Conservation (phyloP, 345 rosid species). For the Eucalyptus polybractea region DNA sequence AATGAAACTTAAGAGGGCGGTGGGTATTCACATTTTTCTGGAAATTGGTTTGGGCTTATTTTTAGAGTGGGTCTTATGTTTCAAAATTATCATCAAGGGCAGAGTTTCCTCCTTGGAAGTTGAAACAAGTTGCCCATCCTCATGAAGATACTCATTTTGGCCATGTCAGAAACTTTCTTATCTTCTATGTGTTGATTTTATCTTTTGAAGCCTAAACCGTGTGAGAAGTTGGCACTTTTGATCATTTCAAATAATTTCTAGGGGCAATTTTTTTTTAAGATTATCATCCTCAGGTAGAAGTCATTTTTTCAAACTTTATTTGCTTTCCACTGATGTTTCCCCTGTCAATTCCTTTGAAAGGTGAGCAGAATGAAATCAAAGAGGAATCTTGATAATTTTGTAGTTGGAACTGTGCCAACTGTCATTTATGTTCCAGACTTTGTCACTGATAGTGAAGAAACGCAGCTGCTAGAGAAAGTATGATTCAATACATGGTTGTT, state of each 20-base stretch:
- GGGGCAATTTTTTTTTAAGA: background rate
- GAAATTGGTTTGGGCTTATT: background rate
- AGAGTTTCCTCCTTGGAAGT: background rate
- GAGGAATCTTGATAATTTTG: conserved; percentile 18
- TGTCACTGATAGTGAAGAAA: conserved; percentile 43
- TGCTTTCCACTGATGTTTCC: background rate
- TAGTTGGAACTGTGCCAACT: conserved; percentile 56
- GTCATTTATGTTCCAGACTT: conserved; percentile 56
- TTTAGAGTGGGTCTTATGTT: background rate
- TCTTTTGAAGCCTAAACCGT: background rate
- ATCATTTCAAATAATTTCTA: background rate
- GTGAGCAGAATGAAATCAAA: conserved; percentile 1
- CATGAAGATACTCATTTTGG: background rate
- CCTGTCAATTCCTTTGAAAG: background rate
- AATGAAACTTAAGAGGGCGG: background rate
- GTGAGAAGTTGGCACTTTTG: background rate
- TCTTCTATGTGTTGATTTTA: background rate
- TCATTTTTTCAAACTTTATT: background rate
- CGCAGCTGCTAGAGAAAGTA: conserved; percentile 46
- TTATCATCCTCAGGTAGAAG: background rate
- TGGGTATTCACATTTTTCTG: background rate
- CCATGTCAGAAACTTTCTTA: background rate
- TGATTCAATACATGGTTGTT: background rate
- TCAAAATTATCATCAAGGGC: background rate
- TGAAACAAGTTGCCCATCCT: background rate